Base-by-base conservation (phyloP, 768 basidiomycete genomes). In the Tubosaeta brunneosetosa region DNA sequence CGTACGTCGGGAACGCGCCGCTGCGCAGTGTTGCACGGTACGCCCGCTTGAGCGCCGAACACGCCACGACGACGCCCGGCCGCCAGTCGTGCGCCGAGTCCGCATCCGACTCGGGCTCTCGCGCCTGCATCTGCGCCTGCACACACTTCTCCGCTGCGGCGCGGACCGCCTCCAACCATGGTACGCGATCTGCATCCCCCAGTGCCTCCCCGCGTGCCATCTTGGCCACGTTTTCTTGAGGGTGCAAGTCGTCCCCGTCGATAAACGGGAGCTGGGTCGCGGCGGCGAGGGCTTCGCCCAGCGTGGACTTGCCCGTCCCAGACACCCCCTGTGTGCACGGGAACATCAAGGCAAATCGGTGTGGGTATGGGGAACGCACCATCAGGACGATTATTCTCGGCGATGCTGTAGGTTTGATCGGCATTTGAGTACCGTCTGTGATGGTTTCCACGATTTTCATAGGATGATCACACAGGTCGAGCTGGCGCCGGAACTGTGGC, bases 201-300 rank as follows among this genome's bases (percentile, higher is more conserved):
- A 98, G 73, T 5, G 93, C 86, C 22, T 74, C 69, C 0, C 92
- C 92, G 1, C 71, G 64, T 5, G 82, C 71, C 94, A 97, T 97
- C 78, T 97, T 98, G 27, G 80, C 84, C 38, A 95, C 80, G 68
- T 95, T 95, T 12, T 79, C 68, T 22, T 74, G 62, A 0, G 94
- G 88, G 65, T 97, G 94, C 27, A 97, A 76, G 55, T 88, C 84
- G 66, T 97, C 94, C 27, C 88, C 94, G 62, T 97, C 94, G 53
- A 92, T 73, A 71, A 88, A 95, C 1, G 91, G 85, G 54, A 91
- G 56, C n/a, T 67, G 68, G 44, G 91, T 74, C 26, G 74, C 72
- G 36, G 71, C 60, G 7, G 88, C 79, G n/a, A 94, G 72, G 7
- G 80, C 81, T 5, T 56, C 57, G 0, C 86, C 90, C 1, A 93